Base-by-base conservation (phyloP, 352 stramenopile genomes). In the Paralagenidium karlingii region DNA sequence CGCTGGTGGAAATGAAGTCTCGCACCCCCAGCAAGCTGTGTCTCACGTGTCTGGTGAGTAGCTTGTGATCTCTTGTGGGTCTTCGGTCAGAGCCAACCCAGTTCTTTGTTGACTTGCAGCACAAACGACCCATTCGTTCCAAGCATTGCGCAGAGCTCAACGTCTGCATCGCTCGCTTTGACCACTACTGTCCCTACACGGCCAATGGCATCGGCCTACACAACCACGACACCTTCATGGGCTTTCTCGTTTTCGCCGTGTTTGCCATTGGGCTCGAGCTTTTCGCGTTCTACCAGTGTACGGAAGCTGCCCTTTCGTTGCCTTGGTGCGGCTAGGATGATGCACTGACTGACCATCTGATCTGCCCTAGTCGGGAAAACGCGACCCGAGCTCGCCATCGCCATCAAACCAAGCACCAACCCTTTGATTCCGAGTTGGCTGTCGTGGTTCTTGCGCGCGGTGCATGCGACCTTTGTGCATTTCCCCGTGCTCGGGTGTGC, bases 151-250 rank as follows among this genome's bases (percentile, higher is more conserved):
- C 75, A 3, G 75, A 88, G 46, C 50, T 80, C 28, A 79, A 82
- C 44, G 61, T 59, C 16, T 91, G 77, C 53, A 77, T 91, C 40
- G 68, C 76, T 24, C 75, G 66, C 47, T 91, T 87, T 38, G 77
- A 91, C 43, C 77, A 91, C 48, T 87, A 88, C 42, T 91, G 77
- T 18, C 77, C 77, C 9, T 91, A 86, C 42, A 75, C 84, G 25
- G 78, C 84, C 31, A 98, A 93, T 66, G 97, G 89, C 44, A 84
- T 99, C 36, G 95, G 93, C 9, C 68, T 83, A 26, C 63, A 81
- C 24, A 99, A 98, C 68, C 89, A 98, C 64, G 51, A 68, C 30
- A 85, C 65, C 34, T 99, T 99, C 53, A 60, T 97, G 26, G 51
- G 69, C 3, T 98, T 98, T 60, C 59, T 98, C 24, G 51, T 82